Evolutionary conservation across 805 yeast genomes (phyloP).

Genomic region (Tetrapisispora iriomotensis): DNA sequence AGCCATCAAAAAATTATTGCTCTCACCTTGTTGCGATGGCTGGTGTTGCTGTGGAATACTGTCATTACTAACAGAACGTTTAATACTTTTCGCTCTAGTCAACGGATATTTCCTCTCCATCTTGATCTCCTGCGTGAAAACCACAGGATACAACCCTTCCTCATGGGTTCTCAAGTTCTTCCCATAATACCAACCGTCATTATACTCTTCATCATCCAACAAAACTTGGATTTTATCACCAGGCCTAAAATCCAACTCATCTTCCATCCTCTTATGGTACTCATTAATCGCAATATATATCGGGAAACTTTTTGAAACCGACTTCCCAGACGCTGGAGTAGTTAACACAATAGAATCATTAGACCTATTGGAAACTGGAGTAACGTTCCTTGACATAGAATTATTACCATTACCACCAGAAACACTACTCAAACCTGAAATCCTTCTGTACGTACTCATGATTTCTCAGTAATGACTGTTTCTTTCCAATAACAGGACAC

Average conservation of each 20-base stretch:
- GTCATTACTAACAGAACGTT: slow-evolving; percentile 27
- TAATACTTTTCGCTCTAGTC: slow-evolving; percentile 44
- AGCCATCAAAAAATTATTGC: slow-evolving; percentile 30
- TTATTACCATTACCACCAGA: no score
- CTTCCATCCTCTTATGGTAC: slow-evolving; percentile 78
- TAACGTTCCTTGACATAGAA: background rate
- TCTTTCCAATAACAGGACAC: background rate
- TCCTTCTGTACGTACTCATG: no score
- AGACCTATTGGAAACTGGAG: background rate
- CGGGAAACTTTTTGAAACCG: slow-evolving; percentile 11
- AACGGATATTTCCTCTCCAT: slow-evolving; percentile 32
- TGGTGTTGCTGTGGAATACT: background rate
- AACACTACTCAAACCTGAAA: background rate
- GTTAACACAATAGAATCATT: background rate
- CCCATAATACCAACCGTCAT: slow-evolving; percentile 96
- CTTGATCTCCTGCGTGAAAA: slow-evolving; percentile 57
- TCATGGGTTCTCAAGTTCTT: slow-evolving; percentile 57
- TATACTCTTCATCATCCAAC: slow-evolving; percentile 85
- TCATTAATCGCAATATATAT: slow-evolving; percentile 61
- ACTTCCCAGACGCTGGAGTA: no score
- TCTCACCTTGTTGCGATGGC: background rate
- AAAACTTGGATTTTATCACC: slow-evolving; percentile 85
- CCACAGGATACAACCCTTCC: slow-evolving; percentile 84
- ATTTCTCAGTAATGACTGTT: no score
- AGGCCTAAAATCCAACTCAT: slow-evolving; percentile 66